Base-by-base conservation (phyloP, 2,329 filamentous ascomycete genomes). In the Emmonsia crescens region DNA sequence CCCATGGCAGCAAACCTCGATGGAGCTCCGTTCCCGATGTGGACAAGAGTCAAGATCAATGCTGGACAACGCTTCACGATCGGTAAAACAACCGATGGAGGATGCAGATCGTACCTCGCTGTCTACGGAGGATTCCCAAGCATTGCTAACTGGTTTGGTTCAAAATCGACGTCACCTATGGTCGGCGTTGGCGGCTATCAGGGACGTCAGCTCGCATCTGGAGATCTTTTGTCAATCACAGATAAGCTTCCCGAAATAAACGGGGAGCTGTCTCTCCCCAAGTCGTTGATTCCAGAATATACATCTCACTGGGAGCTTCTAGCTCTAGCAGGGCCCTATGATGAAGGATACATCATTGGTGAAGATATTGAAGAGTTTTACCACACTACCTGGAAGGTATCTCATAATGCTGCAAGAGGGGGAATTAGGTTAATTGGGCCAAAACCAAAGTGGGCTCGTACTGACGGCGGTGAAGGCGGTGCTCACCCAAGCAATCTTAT, bases 401-500 rank as follows among this genome's bases (percentile, higher is more conserved):
- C 80, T 0, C 84, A 87, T 66, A 86, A 87, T 62, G 80, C 82
- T 0, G 82, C 81, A 14, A 76, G 85, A 61, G 83, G 80, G 48
- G 85, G 83, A 0, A 82, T 87, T 31, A 78, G 85, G 6, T 75
- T 88, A 0, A 71, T 84, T 1, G 85, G 85, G 0, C 83, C 84
- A 0, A 77, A 79, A 0, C 82, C 83, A 0, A 78, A 80, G 64
- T 88, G 82, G 80, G 82, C 83, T 16, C 75, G 85, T 6, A 70
- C 78, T 38, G 79, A 83, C 64, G 85, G 85, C 12, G 85, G 84
- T 0, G 84, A 85, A 63, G 85, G 83, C 8, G 85, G 85, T 12
- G 78, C 81, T 0, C 85, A 88, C 69, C 85, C 85, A 0, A 80
- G 77, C 40, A 85, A 86, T 64, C 67, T 83, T 19, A 78, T 83